Evolutionary conservation across 2,329 filamentous ascomycete species (phyloP), one percentile per base, ranked within the genome.

Genomic region (Penicillium sp.): DNA sequence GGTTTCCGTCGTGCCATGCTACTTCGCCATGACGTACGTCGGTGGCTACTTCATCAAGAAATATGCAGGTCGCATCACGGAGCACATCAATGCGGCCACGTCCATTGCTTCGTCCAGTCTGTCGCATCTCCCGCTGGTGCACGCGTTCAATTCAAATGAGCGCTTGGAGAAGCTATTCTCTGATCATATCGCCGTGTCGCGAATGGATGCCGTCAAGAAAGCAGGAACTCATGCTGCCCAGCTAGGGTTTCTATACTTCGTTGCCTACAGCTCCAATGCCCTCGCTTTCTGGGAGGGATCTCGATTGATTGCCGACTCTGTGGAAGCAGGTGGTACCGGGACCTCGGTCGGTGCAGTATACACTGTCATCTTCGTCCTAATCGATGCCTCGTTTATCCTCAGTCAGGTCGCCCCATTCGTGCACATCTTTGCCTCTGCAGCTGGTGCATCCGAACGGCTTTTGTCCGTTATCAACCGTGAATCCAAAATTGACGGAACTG

Each of bases 271-370:
- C 1, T 82, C 82, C 4, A 88, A 87, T 64, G 83, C 82, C 0
- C 71, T 88, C 14, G 83, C 85, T 0, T 88, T 85, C 64, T 88
- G 83, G 83, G 79, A 86, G 63, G 85, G 85, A 38, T 82, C 81
- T 49, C 75, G 73, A 30, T 78, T 79, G 56, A 79, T 85, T 43
- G 76, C 76, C 7, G 69, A 58, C 27, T 60, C 63, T 3, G 60
- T 68, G 7, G 58, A 56, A 9, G 31, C 46, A 4, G 53, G 49
- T 22, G 47, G 48, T 31, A 44, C 46, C 2, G 65, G 62, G 0
- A 54, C 59, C 18, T 67, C 69, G 7, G 66, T 72, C 2, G 69
- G 69, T 20, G 63, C 68, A 3, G 65, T 68, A 2, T 73, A 68
- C 40, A 72, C 70, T 0, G 69, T 73, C 0, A 73, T 73, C 6